These are phyloP conservation scores for Aspergillus conjunctus DNA, from an alignment of 495 filamentous ascomycete genomes.

Conservation along the genomic window DNA sequence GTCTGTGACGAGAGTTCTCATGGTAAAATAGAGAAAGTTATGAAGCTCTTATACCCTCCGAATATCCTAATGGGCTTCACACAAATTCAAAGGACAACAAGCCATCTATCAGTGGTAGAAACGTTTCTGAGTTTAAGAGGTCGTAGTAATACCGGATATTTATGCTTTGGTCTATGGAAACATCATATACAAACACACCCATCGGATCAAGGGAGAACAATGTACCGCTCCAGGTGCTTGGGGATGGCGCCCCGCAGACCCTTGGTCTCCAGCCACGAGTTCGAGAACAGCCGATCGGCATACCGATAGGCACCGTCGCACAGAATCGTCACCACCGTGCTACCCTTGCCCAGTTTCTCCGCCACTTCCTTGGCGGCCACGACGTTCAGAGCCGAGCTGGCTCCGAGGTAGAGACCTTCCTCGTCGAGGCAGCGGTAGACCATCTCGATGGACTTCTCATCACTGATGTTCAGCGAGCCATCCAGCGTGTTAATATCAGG, in stretches of 20 bases:
- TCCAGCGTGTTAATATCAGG: conserved; percentile 84
- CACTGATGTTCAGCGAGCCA: conserved; percentile 80
- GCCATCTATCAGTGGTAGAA: no score
- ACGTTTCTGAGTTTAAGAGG: no score
- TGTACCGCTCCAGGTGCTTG: conserved; percentile 84
- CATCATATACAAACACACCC: conserved; percentile 4
- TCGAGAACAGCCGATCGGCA: conserved; percentile 88
- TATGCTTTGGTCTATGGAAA: conserved; percentile 9
- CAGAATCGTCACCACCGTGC: conserved; percentile 90
- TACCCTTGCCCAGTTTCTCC: conserved; percentile 82
- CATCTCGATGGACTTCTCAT: conserved; percentile 97
- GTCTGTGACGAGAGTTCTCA: no score
- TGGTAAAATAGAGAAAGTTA: no score
- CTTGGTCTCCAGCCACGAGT: conserved; percentile 86
- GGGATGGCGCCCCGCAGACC: conserved; percentile 81
- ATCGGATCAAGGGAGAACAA: conserved; percentile 64
- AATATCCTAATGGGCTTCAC: no score
- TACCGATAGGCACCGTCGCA: conserved; percentile 97
- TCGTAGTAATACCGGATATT: not conserved
- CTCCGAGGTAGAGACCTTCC: conserved; percentile 94
- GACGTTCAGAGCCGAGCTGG: conserved; percentile 90
- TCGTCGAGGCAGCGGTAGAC: conserved; percentile 97
- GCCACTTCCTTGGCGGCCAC: conserved; percentile 94
- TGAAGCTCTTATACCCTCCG: no score
- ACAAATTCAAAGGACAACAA: no score